Evolutionary conservation across 1,284 basidiomycete genomes (phyloP).

Genomic region (Ustilago bromivora): DNA sequence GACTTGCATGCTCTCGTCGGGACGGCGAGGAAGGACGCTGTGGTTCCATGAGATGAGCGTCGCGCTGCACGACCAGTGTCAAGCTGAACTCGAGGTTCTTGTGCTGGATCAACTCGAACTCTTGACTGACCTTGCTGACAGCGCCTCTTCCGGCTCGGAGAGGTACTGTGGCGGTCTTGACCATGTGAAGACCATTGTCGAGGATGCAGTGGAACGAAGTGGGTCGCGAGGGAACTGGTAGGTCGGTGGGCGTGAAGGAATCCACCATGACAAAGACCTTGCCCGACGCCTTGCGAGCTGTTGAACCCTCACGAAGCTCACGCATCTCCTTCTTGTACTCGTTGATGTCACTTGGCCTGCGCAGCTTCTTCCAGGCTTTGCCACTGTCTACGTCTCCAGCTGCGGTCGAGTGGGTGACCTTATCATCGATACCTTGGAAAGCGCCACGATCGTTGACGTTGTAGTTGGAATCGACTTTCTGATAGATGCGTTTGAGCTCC

Average conservation of each 20-base stretch:
- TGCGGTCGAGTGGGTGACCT: slow-evolving; percentile 77
- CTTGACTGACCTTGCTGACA: slow-evolving; percentile 81
- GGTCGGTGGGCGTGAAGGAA: slow-evolving; percentile 60
- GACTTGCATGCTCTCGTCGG: slow-evolving; percentile 49
- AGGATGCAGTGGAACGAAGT: slow-evolving; percentile 88
- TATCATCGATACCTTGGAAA: slow-evolving; percentile 57
- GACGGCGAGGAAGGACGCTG: slow-evolving; percentile 37
- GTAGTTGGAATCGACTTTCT: slow-evolving; percentile 72
- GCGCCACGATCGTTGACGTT: slow-evolving; percentile 63
- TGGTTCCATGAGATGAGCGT: slow-evolving; percentile 58
- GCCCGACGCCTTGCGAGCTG: slow-evolving; percentile 82
- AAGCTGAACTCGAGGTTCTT: slow-evolving; percentile 66
- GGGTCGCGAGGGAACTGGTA: slow-evolving; percentile 71
- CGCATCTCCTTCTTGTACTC: slow-evolving; percentile 89
- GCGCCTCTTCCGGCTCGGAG: slow-evolving; percentile 75
- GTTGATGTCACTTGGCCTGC: slow-evolving; percentile 93
- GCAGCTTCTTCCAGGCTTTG: slow-evolving; percentile 87
- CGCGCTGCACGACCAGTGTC: slow-evolving; percentile 63
- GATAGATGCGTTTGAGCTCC: slow-evolving; percentile 61
- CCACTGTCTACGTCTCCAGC: slow-evolving; percentile 84
- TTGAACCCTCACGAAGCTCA: slow-evolving; percentile 81
- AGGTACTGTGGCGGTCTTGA: slow-evolving; percentile 85
- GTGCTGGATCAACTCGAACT: slow-evolving; percentile 78
- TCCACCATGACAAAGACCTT: slow-evolving; percentile 87
- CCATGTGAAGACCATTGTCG: slow-evolving; percentile 96